These are phyloP conservation scores for Cladosporium sp. DNA, from an alignment of 2,329 filamentous ascomycete species.

Conservation along the genomic window DNA sequence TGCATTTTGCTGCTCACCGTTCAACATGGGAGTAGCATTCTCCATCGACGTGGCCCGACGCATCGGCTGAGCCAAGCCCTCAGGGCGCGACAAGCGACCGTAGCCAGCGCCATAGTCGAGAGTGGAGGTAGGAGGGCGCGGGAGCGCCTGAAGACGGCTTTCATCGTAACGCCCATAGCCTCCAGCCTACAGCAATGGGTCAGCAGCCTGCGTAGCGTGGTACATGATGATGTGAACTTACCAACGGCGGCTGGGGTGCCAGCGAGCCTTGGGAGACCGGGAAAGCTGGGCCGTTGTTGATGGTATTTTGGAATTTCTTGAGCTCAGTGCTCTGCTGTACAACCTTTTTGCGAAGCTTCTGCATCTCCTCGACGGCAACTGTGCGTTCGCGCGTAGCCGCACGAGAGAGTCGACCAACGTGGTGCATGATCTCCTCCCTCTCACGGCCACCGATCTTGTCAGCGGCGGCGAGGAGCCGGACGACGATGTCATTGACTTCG, in stretches of 20 bases:
- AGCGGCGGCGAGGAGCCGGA: not conserved
- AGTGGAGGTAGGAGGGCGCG: not conserved
- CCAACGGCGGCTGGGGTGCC: not conserved
- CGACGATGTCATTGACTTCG: constrained; percentile 2
- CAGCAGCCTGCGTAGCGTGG: not conserved
- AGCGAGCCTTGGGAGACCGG: not conserved
- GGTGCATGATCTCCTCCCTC: not conserved
- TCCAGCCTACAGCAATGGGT: not conserved
- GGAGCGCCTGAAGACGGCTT: not conserved
- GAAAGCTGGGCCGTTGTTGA: not conserved
- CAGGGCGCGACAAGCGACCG: not conserved
- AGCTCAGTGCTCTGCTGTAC: not conserved
- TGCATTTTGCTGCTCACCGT: not conserved
- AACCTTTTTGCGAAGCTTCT: not conserved
- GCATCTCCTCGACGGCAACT: not conserved
- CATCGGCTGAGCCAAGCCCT: not conserved
- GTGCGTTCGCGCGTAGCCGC: constrained; percentile 2
- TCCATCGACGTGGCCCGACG: not conserved
- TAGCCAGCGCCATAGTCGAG: not conserved
- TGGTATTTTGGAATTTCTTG: not conserved
- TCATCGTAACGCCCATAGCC: not conserved
- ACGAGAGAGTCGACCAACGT: not conserved
- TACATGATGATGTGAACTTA: not conserved
- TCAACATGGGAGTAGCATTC: not conserved
- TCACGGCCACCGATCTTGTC: not conserved